Evolutionary conservation across 2,329 filamentous ascomycete species (phyloP), one percentile per base, ranked within the genome.

Genomic region (Nemania diffusa): DNA sequence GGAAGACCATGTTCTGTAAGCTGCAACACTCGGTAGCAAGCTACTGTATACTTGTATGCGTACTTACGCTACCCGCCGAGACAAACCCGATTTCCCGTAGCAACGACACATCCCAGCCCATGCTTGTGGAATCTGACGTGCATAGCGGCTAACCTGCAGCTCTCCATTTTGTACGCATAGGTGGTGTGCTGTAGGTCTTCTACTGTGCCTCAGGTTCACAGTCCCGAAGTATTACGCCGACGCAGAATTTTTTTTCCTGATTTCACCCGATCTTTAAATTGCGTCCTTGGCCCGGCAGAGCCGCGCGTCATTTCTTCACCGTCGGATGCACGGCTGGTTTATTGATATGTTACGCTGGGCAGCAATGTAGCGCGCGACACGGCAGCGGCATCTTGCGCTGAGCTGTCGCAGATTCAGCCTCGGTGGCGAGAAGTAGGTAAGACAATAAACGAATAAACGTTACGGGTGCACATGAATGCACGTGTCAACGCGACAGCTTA

Each of bases 351-450:
- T 6, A 20, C 13, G 9, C 27, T 44, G 50, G 17, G 7, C 37
- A 37, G 46, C 24, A 29, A 20, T 27, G 29, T 55, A 55, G 40
- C 29, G 8, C 40, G 26, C 26, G 34, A 40, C 34, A 40, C 15
- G n/a, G 15, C 37, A 40, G 37, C 24, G 9, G 51, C 13, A 32
- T 24, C 5, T 9, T 22, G 51, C n/a, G 20, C 27, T 34, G 26
- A 24, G n/a, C 26, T 37, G 53, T 55, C 27, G 42, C 55, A 15
- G 15, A 68, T 51, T 57, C 66, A 68, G 56, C 62, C 63, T 34
- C 26, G 50, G 62, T 59, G 63, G 66, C 66, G 22, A 59, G 5
- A 52, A 27, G 15, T 15, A 55, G n/a, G 29, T 24, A 13, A 50
- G 29, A 37, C 57, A n/a, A n/a, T n/a, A n/a, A n/a, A n/a, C n/a